Conservation (phyloP, 495 filamentous ascomycete species). For the Zalerion maritima region DNA sequence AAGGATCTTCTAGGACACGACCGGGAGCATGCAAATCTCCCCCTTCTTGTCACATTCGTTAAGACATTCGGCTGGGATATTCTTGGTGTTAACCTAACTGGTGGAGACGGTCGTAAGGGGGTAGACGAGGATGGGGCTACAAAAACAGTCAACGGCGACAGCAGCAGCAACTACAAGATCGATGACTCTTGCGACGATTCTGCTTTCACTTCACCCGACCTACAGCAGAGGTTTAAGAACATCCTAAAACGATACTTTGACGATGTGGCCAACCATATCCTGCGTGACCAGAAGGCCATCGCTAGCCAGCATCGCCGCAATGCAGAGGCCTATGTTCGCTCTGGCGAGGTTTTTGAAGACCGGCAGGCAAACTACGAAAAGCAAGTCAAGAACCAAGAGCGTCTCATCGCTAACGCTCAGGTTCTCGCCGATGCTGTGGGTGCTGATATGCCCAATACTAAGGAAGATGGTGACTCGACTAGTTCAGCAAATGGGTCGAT, state of each 20-base stretch:
- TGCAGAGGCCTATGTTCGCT: slow-evolving; percentile 96
- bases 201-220: slow-evolving; percentile 49
- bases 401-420: slow-evolving; percentile 80
- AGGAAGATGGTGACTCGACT: slow-evolving; percentile 59
- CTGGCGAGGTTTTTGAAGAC: slow-evolving; percentile 96
- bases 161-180: slow-evolving; percentile 33
- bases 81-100: slow-evolving; percentile 56
- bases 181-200: slow-evolving; percentile 28
- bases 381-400: slow-evolving; percentile 79
- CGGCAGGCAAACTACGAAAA: slow-evolving; percentile 93
- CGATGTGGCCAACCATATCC: slow-evolving; percentile 76
- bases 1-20: slow-evolving; percentile 94
- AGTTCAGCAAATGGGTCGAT: slow-evolving; percentile 57
- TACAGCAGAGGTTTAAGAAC: slow-evolving; percentile 76
- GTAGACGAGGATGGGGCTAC: slow-evolving; percentile 74
- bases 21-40: slow-evolving; percentile 79
- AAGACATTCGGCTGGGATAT: slow-evolving; percentile 96
- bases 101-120: slow-evolving; percentile 62
- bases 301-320: slow-evolving; percentile 75
- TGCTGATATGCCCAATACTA: slow-evolving; percentile 88
- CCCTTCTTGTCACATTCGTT: slow-evolving; percentile 83
- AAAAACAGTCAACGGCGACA: slow-evolving; percentile 29
- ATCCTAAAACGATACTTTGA: slow-evolving; percentile 84
- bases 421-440: slow-evolving; percentile 75
- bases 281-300: slow-evolving; percentile 80